Evolutionary conservation across 2,329 filamentous ascomycete species (phyloP), one percentile per base, ranked within the genome.

Genomic region (Alternaria atra): DNA sequence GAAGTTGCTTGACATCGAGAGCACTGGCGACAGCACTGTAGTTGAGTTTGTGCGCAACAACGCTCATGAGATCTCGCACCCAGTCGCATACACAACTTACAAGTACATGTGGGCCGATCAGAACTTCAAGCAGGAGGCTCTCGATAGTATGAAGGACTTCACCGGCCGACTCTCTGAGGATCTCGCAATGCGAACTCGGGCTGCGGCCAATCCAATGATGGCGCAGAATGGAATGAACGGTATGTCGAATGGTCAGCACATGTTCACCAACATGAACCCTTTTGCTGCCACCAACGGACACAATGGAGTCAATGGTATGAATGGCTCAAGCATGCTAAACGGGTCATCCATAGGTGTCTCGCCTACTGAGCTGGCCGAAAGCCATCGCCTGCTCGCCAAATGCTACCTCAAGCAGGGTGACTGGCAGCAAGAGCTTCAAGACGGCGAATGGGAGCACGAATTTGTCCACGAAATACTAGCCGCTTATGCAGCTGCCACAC

Each of bases 371-470:
- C 75, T 87, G 5, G 82, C 82, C 12, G 88, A 89, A 53, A 85
- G 86, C 72, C 84, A 85, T 57, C 86, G 90, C 44, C 85, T 99
- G 32, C 87, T 99, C 43, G 93, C 96, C 9, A 96, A 97, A 80
- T 98, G 94, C 79, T 98, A 96, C 76, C 86, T 99, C 32, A 93
- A 96, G 72, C 93, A 97, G 77, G 96, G 95, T 67, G 94, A 99
- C 80, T 99, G 95, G 95, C 89, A 97, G 74, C 91, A 94, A 58
- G 85, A 91, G 15, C 81, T 97, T 55, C 91, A 96, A 76, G 90
- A 91, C 73, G 91, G 93, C 53, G 90, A 95, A 67, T 99, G 95
- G 96, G 90, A 92, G 66, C 88, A 92, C 64, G 90, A 92, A 8
- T 90, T 92, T 67, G 92, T 97, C 4, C 88, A 91, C 52, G 94